Evolutionary conservation across 2,329 filamentous ascomycete genomes (phyloP).

Genomic region (Claviceps spartinae): DNA sequence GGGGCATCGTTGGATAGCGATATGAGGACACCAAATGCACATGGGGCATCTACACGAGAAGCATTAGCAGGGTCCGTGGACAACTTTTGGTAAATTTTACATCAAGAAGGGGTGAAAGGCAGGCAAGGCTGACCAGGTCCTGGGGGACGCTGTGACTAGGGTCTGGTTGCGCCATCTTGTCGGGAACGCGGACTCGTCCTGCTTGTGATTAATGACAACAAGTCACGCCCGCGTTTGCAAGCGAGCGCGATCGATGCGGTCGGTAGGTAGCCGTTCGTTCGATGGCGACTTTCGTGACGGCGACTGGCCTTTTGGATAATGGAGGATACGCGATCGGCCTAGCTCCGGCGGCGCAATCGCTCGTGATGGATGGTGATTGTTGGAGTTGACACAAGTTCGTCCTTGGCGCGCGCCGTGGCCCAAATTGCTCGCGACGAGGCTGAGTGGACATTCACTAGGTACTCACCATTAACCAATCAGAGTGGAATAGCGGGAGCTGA

Average conservation of each 20-base stretch:
- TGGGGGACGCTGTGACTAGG: constrained; percentile 29
- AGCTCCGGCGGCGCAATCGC: constrained; percentile 6
- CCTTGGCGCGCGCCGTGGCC: constrained; percentile 9
- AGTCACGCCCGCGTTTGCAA: background rate
- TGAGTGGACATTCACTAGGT: constrained; percentile 5
- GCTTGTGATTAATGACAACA: background rate
- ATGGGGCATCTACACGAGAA: constrained; percentile 54
- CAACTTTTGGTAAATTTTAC: background rate
- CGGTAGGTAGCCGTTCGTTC: background rate
- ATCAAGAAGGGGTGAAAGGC: background rate
- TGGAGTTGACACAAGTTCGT: constrained; percentile 6
- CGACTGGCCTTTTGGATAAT: background rate
- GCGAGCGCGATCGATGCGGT: background rate
- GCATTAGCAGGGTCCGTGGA: constrained; percentile 9
- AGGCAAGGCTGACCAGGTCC: constrained; percentile 23
- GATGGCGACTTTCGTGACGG: background rate
- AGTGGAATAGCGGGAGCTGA: background rate
- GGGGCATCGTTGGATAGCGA: constrained; percentile 61
- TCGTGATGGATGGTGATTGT: constrained; percentile 6
- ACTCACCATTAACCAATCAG: constrained; percentile 14
- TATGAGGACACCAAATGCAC: constrained; percentile 80
- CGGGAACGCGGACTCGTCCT: constrained; percentile 1
- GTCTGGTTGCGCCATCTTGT: constrained; percentile 27
- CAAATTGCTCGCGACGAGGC: constrained; percentile 26
- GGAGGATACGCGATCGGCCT: constrained; percentile 1